Evolutionary conservation across 371 early-diverging fungal species (phyloP), one percentile per base, ranked within the genome.

Genomic region (Apophysomyces trapeziformis): DNA sequence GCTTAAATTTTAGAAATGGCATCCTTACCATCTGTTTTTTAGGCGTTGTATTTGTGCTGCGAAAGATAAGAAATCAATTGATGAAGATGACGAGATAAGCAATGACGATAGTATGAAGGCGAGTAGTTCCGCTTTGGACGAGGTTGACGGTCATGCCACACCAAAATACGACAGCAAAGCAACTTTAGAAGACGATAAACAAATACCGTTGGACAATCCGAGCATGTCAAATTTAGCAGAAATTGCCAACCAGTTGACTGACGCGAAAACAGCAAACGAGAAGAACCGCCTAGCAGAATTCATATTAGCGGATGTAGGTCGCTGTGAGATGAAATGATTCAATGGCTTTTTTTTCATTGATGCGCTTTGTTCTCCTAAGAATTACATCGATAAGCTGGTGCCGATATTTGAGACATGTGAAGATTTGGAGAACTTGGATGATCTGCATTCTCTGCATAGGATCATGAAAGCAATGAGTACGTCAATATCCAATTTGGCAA

Each of bases 381-480:
- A 85, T 46, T 95, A 89, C 62, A 75, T 95, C 44, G 87, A 85
- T 44, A 91, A 90, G 67, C 77, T 97, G 16, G 59, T 87, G 7
- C 86, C 85, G 1, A 60, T 95, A 5, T 84, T 95, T 68, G 90
- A 92, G 60, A 79, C 84, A 3, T 90, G 90, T 57, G 97, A 96
- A 72, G 96, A 96, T 69, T 64, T 94, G 74, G 95, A 95, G 36
- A 87, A 84, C 16, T 77, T 77, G 5, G 80, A 89, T 4, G 94
- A 93, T 60, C 70, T 95, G 57, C 88, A 90, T 66, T 62, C 72
- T 7, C 68, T 97, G 32, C 92, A 89, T 69, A 83, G 77, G 14
- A 92, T 94, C 41, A 85, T 90, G 74, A 84, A 86, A 58, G 80
- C 82, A 56, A 88, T 96, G 44, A 84, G 93, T 93, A 83, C 70